Base-by-base conservation (phyloP, 202 grass and related monocot genomes). In the Setaria italica region DNA sequence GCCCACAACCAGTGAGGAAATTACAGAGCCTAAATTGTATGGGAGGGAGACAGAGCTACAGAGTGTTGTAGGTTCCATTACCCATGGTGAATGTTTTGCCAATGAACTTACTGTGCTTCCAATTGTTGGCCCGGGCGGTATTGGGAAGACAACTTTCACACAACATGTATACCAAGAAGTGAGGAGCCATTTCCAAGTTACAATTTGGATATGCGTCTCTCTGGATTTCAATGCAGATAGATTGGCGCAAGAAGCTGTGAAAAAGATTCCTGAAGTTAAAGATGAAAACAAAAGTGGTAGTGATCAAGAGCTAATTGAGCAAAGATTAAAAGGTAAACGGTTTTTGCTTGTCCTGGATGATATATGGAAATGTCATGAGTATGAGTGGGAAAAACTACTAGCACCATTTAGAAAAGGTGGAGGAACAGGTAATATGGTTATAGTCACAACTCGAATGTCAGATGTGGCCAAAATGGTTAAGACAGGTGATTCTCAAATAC, bases 161-260 rank as follows among this genome's bases (percentile, higher is more conserved):
- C 77, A 79, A 14, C 45, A 79, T 17, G 20, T 88, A 1, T 88
- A 88, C 66, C 2, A 80, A 16, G 5, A 78, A 71, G 11, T 88
- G 39, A 0, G 62, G 5, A 10, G 16, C 0, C 16, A 85, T 49
- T 91, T 91, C 7, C 16, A 87, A 0, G 9, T 69, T 0, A 11
- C 1, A 1, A 12, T 84, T 12, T 91, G 89, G 86, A 67, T 67
- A 58, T 85, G 86, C 33, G 89, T 88, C 0, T 88, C 81, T 5
- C 11, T 53, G 0, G 11, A 88, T 67, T 84, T 88, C 25, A 53
- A 50, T 48, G 16, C 13, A 1, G 5, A 5, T 51, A 84, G 64
- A 2, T 6, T 91, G 4, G 2, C 11, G 58, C 1, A 59, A 69
- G 65, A 80, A 2, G 70, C 70, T 21, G 29, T 14, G 1, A 19